These are phyloP conservation scores for Crepidotus variabilis DNA, from an alignment of 768 basidiomycete species.

Conservation along the genomic window DNA sequence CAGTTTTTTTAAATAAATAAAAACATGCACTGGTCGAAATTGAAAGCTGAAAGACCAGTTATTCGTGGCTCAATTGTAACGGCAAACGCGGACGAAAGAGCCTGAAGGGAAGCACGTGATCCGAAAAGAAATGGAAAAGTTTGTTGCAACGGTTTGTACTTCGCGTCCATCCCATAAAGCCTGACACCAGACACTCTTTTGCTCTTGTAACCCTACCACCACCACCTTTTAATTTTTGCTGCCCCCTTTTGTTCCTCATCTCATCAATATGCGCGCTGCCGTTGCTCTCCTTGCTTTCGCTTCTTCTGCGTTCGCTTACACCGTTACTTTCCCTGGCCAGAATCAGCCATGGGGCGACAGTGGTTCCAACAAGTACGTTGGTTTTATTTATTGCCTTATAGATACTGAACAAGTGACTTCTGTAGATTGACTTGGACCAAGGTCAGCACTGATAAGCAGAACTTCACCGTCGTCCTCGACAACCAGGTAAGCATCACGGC, in stretches of 20 bases:
- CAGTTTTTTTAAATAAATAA: no score
- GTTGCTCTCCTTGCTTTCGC: conserved; percentile 39
- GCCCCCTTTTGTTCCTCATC: conserved; percentile 2
- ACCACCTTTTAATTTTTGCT: background rate
- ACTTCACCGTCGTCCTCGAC: conserved; percentile 66
- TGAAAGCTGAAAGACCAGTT: no score
- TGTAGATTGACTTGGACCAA: conserved; percentile 55
- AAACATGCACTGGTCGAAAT: no score
- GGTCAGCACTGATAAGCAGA: conserved; percentile 62
- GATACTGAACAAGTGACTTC: background rate
- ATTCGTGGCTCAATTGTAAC: no score
- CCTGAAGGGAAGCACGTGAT: background rate
- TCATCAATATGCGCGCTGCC: conserved; percentile 38
- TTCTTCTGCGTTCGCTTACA: conserved; percentile 60
- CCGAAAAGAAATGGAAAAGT: background rate
- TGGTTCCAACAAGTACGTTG: conserved; percentile 43
- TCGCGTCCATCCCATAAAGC: background rate
- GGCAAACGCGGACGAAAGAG: background rate
- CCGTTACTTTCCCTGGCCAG: conserved; percentile 48
- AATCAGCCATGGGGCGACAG: conserved; percentile 53
- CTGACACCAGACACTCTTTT: background rate
- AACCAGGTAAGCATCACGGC: conserved; percentile 45
- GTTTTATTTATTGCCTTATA: background rate
- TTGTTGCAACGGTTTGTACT: background rate
- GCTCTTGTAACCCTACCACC: background rate